These are phyloP conservation scores for Mrakia blollopis DNA, from an alignment of 768 basidiomycete species.

Conservation along the genomic window DNA sequence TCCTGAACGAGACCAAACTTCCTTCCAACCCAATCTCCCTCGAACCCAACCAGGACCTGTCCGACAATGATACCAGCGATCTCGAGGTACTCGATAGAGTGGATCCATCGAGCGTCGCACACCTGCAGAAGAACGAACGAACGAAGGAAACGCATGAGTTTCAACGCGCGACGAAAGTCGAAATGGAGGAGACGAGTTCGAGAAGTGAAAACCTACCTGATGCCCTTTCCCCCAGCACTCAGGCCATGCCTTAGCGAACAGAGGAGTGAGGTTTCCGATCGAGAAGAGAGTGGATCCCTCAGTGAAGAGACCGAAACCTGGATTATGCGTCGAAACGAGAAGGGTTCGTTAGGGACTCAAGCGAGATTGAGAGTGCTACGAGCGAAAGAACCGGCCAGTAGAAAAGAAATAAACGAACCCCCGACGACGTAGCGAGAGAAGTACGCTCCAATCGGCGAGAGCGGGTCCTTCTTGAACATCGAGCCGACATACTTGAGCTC, in stretches of 20 bases:
- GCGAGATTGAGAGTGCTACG: no score
- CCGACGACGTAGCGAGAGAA: slow-evolving; percentile 43
- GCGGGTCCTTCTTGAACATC: slow-evolving; percentile 43
- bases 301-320: slow-evolving; percentile 30
- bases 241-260: slow-evolving; percentile 46
- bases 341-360: no score
- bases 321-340: no score
- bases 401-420: no score
- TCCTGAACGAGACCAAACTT: slow-evolving; percentile 46
- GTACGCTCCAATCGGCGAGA: slow-evolving; percentile 36
- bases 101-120: slow-evolving; percentile 44
- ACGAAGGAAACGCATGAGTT: no score
- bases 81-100: slow-evolving; percentile 45
- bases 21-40: slow-evolving; percentile 48
- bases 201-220: no score
- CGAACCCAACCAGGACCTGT: slow-evolving; percentile 45
- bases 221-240: slow-evolving; percentile 42
- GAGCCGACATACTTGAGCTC: slow-evolving; percentile 41
- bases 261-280: slow-evolving; percentile 45
- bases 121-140: slow-evolving; percentile 15
- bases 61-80: slow-evolving; percentile 48
- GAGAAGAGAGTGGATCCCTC: slow-evolving; percentile 46
- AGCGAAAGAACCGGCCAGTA: no score
- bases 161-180: no score
- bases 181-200: no score